Base-by-base conservation (phyloP, 176 grass and related monocot genomes). In the Carex scoparia region DNA sequence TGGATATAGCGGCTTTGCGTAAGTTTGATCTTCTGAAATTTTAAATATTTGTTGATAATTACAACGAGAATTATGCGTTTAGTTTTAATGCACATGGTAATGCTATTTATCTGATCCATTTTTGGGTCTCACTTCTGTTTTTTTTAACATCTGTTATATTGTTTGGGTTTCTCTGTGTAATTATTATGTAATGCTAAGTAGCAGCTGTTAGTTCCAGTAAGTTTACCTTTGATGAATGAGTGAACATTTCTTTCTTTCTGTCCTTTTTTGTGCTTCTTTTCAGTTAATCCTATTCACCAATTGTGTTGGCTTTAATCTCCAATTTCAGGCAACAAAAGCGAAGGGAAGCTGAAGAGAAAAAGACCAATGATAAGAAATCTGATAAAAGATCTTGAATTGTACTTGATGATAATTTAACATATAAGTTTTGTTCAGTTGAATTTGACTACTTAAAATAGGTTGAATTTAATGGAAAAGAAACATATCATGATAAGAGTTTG, bases 1-100 rank as follows among this genome's bases (percentile, higher is more conserved):
- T 88, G 93, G 97, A 85, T 99, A 96, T 76, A 92, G 93, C 64
- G 97, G 91, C 72, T 99, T 99, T 86, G 93, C 88, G 97, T 99
- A 87, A 94, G 97, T 88, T 65, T 56, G 23, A 55, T 27, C 2
- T 75, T 11, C 10, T 48, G 16, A 51, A 51, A 74, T 51, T 10
- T 51, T 74, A 46, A 53, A 49, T 48, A 75, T 53, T 10, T 51
- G 27, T 55, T 77, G 11, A 19, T 77, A 33, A 56, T 56, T 77
- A 7, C 12, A 53, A 23, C 44, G 53, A 28, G 19, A 1, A 16
- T 74, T 1, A 3, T 15, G 12, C 31, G 19, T 77, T 57, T 4
- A 58, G 14, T 15, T 35, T 49, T 79, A 76, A 53, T 51, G 16
- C 46, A 55, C 2, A 79, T 79, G 53, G 13, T 18, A 32, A 55